phyloP scores from a whole-genome alignment of 108 stramenopile species.

The Cyclotella sp. region DNA sequence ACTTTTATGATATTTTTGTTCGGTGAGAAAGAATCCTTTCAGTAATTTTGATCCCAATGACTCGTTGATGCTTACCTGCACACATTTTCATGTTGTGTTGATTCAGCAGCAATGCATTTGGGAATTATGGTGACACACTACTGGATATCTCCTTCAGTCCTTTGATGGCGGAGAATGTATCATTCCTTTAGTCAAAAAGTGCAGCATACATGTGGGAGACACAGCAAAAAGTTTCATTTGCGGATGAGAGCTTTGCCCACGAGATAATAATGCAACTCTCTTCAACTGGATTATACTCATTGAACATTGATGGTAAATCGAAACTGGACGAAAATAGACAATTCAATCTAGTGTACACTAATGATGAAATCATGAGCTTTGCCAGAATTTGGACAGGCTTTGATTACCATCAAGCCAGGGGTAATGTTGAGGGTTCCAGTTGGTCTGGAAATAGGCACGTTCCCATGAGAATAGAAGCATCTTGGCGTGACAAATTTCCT shows the following conservation, averaged over 20 bases:
- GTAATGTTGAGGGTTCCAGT: slow-evolving; percentile 51
- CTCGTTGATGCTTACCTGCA: neutral
- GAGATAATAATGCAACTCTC: slow-evolving; percentile 77
- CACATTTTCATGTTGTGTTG: neutral
- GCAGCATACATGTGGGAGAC: slow-evolving; percentile 57
- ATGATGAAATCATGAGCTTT: slow-evolving; percentile 57
- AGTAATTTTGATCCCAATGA: neutral
- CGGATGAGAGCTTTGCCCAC: slow-evolving; percentile 64
- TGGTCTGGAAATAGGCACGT: slow-evolving; percentile 44
- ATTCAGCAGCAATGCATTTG: slow-evolving; percentile 62
- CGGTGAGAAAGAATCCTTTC: slow-evolving; percentile 7
- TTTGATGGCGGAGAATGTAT: slow-evolving; percentile 70
- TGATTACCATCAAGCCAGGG: slow-evolving; percentile 20
- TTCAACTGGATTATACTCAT: slow-evolving; percentile 54
- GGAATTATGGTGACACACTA: slow-evolving; percentile 72
- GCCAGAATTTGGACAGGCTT: slow-evolving; percentile 59
- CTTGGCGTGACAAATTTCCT: slow-evolving; percentile 59
- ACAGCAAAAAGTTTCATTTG: slow-evolving; percentile 37
- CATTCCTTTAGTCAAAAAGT: slow-evolving; percentile 49
- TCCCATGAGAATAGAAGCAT: slow-evolving; percentile 61
- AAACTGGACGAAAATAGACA: slow-evolving; percentile 36
- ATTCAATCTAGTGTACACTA: slow-evolving; percentile 50
- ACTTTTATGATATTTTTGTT: slow-evolving; percentile 77
- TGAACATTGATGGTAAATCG: slow-evolving; percentile 66
- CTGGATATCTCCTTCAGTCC: slow-evolving; percentile 68